A percentile compares a stretch with the other conserved stretches of the same genome.
Evolutionary conservation across 768 basidiomycete species (phyloP).

Genomic region (button mushroom (Agaricus bisporus)): DNA sequence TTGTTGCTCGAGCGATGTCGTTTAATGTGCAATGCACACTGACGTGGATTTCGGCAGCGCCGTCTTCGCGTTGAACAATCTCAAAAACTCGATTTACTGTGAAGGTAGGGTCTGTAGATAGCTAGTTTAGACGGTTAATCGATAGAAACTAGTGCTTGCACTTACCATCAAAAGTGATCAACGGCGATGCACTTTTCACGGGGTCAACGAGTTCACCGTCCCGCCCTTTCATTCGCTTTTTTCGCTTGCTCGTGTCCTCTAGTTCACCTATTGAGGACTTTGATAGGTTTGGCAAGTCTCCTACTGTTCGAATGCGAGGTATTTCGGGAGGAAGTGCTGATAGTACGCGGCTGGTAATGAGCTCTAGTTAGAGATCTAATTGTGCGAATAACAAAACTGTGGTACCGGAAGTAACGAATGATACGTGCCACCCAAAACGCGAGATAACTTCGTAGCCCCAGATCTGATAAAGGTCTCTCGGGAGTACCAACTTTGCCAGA

Average conservation of each 20-base stretch:
- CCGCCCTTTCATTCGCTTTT: slow-evolving; percentile 60
- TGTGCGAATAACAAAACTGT: neutral
- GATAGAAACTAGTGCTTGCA: neutral
- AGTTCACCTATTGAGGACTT: slow-evolving; percentile 27
- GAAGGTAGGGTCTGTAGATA: slow-evolving; percentile 43
- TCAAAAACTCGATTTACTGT: slow-evolving; percentile 50
- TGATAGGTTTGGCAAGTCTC: slow-evolving; percentile 34
- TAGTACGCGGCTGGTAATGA: slow-evolving; percentile 41
- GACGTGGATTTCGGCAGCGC: slow-evolving; percentile 66
- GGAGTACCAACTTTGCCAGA: slow-evolving; percentile 83
- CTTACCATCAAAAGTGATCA: slow-evolving; percentile 36
- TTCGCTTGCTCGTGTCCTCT: slow-evolving; percentile 26
- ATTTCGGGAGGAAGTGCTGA: slow-evolving; percentile 54
- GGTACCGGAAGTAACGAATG: slow-evolving; percentile 75
- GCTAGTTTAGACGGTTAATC: neutral
- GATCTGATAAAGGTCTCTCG: slow-evolving; percentile 90
- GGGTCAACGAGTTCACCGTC: slow-evolving; percentile 56
- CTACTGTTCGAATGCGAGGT: slow-evolving; percentile 36
- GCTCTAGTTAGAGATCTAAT: neutral
- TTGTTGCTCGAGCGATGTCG: slow-evolving; percentile 74
- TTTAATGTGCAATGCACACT: slow-evolving; percentile 65
- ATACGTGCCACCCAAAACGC: slow-evolving; percentile 83
- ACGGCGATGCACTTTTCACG: slow-evolving; percentile 24
- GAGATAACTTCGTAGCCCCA: slow-evolving; percentile 87
- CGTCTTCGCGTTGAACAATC: slow-evolving; percentile 54